phyloP scores from a whole-genome alignment of 2,329 filamentous ascomycete genomes.

The Ophiosphaerella narmari region DNA sequence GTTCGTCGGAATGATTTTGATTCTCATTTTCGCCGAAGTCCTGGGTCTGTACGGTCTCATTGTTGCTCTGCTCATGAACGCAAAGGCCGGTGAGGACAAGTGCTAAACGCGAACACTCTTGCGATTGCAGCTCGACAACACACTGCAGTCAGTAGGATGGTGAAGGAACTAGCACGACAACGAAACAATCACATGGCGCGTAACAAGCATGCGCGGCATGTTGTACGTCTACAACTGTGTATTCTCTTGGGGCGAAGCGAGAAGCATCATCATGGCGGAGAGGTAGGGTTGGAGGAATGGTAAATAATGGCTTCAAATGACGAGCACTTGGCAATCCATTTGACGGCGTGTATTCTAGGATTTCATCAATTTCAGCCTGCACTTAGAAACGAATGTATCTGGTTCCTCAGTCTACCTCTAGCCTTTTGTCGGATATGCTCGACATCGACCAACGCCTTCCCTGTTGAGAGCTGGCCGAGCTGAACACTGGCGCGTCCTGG shows the following conservation, averaged over 20 bases:
- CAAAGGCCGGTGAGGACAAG: conserved; percentile 62
- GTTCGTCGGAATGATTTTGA: conserved; percentile 97
- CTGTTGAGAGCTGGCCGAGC: too few species aligned
- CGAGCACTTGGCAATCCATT: conserved; percentile 40
- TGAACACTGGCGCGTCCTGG: too few species aligned
- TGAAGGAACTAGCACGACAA: conserved; percentile 28
- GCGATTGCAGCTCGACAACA: conserved; percentile 40
- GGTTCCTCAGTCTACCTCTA: conserved; percentile 13
- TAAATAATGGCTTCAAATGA: conserved; percentile 41
- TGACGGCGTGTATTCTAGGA: conserved; percentile 44
- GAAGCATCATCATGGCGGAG: conserved; percentile 2
- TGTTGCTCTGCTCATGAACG: conserved; percentile 99
- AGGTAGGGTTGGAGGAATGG: conserved; percentile 13
- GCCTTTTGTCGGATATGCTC: too few species aligned
- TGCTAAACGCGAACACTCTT: conserved; percentile 19
- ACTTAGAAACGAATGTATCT: conserved; percentile 42
- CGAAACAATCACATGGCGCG: conserved; percentile 31
- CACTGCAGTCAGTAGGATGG: conserved; percentile 29
- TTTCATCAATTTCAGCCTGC: conserved; percentile 34
- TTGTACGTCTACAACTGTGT: conserved; percentile 45
- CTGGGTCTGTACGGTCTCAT: conserved; percentile 99
- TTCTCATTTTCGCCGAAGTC: conserved; percentile 99
- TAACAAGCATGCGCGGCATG: conserved; percentile 28
- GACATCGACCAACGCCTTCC: too few species aligned
- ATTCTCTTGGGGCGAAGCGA: conserved; percentile 28